phyloP scores from a whole-genome alignment of 805 yeast genomes.

The Wickerhamomyces strasburgensis region DNA sequence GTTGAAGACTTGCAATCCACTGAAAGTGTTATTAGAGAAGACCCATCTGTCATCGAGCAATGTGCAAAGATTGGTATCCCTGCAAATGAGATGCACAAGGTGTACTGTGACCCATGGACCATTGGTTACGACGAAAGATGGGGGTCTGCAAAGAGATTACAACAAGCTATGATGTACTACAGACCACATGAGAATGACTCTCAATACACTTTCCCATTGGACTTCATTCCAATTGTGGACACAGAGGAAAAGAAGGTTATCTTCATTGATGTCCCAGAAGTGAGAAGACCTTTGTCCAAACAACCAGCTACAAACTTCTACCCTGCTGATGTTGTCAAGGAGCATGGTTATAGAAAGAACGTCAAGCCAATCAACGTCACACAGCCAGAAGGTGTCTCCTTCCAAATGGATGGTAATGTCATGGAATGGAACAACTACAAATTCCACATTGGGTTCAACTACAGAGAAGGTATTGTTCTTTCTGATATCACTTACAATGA shows the following conservation, averaged over 20 bases:
- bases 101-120: constrained; percentile 68
- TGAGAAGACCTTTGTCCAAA: constrained; percentile 67
- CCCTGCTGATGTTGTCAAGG: constrained; percentile 56
- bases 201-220: constrained; percentile 62
- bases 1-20: constrained; percentile 59
- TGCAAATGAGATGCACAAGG: constrained; percentile 38
- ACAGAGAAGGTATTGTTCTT: constrained; percentile 79
- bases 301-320: constrained; percentile 67
- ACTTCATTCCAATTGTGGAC: constrained; percentile 79
- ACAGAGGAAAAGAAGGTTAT: constrained; percentile 65
- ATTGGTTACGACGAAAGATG: constrained; percentile 72
- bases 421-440: constrained; percentile 76
- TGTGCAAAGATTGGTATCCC: constrained; percentile 68
- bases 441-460: constrained; percentile 78
- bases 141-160: constrained; percentile 71
- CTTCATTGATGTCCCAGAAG: constrained; percentile 68
- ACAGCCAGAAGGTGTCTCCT: constrained; percentile 82
- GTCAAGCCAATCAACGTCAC: constrained; percentile 64
- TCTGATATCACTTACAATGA: constrained; percentile 71
- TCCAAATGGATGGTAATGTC: constrained; percentile 61
- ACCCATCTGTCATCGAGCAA: constrained; percentile 68
- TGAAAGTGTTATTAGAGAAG: constrained; percentile 62
- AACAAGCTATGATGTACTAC: constrained; percentile 78
- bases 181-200: constrained; percentile 73
- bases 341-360: constrained; percentile 60